Evolutionary conservation across 768 basidiomycete species (phyloP).

Genomic region (Trichaptum fuscoviolaceum): DNA sequence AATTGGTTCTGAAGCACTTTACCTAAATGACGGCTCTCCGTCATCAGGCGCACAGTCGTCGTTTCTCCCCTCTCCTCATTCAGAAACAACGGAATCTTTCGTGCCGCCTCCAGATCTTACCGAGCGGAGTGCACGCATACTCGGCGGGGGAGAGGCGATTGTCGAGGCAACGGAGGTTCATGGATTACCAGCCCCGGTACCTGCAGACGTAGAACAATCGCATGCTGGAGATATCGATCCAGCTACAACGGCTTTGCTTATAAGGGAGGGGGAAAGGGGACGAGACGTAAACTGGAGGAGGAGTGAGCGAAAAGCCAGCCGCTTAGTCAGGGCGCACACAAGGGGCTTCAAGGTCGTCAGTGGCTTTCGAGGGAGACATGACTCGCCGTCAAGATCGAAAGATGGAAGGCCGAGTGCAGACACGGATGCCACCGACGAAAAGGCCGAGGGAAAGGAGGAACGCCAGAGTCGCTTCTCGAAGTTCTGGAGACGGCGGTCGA

Average conservation of each 20-base stretch:
- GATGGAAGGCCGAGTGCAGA: not conserved
- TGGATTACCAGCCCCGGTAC: not conserved
- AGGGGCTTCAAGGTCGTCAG: not conserved
- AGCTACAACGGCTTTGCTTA: not conserved
- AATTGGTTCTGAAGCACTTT: not conserved
- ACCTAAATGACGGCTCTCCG: not conserved
- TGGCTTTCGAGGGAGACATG: not conserved
- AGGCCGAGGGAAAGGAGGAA: not conserved
- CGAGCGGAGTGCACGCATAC: not conserved
- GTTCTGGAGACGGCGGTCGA: constrained; percentile 9
- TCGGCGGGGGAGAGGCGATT: not conserved
- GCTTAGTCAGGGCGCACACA: not conserved
- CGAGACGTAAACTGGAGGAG: not conserved
- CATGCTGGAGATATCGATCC: not conserved
- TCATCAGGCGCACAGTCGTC: constrained; percentile 7
- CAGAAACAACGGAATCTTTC: not conserved
- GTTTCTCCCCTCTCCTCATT: constrained; percentile 17
- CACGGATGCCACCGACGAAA: not conserved
- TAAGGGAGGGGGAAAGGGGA: not conserved
- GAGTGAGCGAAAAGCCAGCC: not conserved
- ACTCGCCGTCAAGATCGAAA: not conserved
- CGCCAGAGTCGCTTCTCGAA: constrained; percentile 4
- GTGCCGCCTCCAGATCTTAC: not conserved
- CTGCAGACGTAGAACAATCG: not conserved
- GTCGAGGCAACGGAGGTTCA: not conserved